Evolutionary conservation across 2,329 filamentous ascomycete species (phyloP).

Genomic region (Venturia aucupariae): DNA sequence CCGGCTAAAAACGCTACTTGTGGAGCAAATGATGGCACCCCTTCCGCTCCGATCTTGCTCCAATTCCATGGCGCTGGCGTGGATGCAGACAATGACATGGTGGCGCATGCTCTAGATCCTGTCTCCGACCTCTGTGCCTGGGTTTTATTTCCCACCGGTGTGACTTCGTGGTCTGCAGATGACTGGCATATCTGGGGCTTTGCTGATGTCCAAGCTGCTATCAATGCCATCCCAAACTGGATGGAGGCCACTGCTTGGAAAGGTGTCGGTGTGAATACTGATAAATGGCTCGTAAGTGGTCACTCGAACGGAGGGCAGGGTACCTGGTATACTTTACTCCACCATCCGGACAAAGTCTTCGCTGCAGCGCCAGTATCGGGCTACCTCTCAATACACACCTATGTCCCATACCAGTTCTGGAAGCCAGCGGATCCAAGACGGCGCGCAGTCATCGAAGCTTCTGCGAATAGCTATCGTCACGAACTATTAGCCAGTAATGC

Average conservation of each 20-base stretch:
- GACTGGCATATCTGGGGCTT: slow-evolving; percentile 54
- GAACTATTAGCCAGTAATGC: slow-evolving; percentile 45
- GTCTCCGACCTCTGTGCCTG: slow-evolving; percentile 46
- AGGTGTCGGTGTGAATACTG: slow-evolving; percentile 35
- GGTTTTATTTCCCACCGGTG: slow-evolving; percentile 47
- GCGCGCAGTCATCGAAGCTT: slow-evolving; percentile 37
- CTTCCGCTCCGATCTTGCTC: slow-evolving; percentile 39
- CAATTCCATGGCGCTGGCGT: slow-evolving; percentile 48
- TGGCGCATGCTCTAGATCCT: slow-evolving; percentile 39
- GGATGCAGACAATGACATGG: slow-evolving; percentile 40
- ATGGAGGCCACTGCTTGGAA: slow-evolving; percentile 39
- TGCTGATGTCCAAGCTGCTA: slow-evolving; percentile 45
- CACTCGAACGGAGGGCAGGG: slow-evolving; percentile 55
- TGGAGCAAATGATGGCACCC: neutral
- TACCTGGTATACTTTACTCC: slow-evolving; percentile 47
- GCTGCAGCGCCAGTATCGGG: slow-evolving; percentile 49
- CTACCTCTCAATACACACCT: slow-evolving; percentile 50
- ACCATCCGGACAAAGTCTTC: slow-evolving; percentile 47
- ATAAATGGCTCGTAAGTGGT: slow-evolving; percentile 45
- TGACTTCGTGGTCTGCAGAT: slow-evolving; percentile 50
- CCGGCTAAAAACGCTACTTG: slow-evolving; percentile 36
- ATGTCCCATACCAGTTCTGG: slow-evolving; percentile 50
- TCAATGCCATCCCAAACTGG: slow-evolving; percentile 42
- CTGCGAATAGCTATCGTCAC: slow-evolving; percentile 45
- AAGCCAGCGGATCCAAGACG: slow-evolving; percentile 43